A percentile compares a stretch with the other conserved stretches of the same genome.
These are phyloP conservation scores for Plasmodiophora brassicae DNA, from an alignment of 208 protist genomes.

Conservation along the genomic window DNA sequence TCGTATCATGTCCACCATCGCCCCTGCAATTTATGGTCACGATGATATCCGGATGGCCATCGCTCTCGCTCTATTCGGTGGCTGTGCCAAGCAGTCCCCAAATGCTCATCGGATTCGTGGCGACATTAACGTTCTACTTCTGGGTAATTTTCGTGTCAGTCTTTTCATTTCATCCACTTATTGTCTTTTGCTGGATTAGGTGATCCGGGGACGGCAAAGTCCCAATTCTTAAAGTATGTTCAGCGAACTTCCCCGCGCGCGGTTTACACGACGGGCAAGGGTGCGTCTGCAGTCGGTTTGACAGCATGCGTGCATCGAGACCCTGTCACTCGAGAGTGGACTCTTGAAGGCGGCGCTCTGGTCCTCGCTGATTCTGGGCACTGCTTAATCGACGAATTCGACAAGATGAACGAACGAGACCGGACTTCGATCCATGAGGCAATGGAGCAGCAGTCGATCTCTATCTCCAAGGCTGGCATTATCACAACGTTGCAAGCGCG, in stretches of 20 bases:
- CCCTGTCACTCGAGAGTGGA: constrained; percentile 93
- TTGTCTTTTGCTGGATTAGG: constrained; percentile 46
- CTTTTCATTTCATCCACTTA: neutral
- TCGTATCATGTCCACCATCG: constrained; percentile 90
- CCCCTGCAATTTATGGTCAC: constrained; percentile 97
- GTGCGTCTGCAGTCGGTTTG: constrained; percentile 87
- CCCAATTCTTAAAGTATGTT: constrained; percentile 96
- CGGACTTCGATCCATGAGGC: constrained; percentile 93
- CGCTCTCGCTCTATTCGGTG: constrained; percentile 93
- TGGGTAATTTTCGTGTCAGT: constrained; percentile 61
- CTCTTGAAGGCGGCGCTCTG: constrained; percentile 97
- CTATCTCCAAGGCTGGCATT: constrained; percentile 98
- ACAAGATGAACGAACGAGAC: constrained; percentile 98
- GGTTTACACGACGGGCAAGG: constrained; percentile 98
- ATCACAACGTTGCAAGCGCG: constrained; percentile 90
- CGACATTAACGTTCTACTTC: constrained; percentile 98
- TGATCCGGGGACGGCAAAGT: constrained; percentile 94
- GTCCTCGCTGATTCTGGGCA: constrained; percentile 90
- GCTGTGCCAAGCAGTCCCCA: constrained; percentile 54
- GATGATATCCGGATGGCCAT: constrained; percentile 97
- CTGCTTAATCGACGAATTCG: constrained; percentile 99
- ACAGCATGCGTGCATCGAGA: constrained; percentile 96
- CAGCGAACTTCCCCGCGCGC: constrained; percentile 94
- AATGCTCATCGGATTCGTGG: constrained; percentile 67
- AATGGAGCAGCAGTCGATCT: constrained; percentile 99